Base-by-base conservation (phyloP, 1,284 basidiomycete genomes). In the Ceratobasidium papillatum region DNA sequence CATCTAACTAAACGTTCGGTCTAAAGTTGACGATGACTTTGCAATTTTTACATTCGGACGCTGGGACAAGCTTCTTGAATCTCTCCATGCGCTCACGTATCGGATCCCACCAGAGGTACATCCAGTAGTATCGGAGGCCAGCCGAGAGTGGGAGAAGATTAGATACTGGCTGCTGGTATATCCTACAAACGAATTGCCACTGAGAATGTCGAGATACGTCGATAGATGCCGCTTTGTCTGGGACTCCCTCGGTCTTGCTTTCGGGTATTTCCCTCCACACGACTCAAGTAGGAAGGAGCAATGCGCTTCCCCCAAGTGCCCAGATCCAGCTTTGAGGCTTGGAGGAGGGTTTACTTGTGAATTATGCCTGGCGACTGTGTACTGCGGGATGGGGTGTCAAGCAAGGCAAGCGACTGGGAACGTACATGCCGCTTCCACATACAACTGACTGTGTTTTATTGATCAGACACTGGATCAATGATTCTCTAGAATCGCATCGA, bases 291-390 rank as follows among this genome's bases (percentile, higher is more conserved):
- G 47, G 41, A 38, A 17, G 3, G n/a, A 9, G 2, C 41, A 12
- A 30, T 63, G 61, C 43, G 61, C 61, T 17, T 45, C 45, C 17
- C 25, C 61, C 12, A 27, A 41, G 61, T 63, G 61, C 47, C 41
- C 61, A n/a, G 38, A n/a, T 9, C 27, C 61, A 25, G 11, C n/a
- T 47, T 27, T 32, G 3, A 17, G 3, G 19, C 25, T 17, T 45
- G 11, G 41, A 4, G 3, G 4, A 19, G 56, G n/a, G 9, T 59
- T 38, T 30, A 19, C 25, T 47, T 63, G 61, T 27, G 41, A 41
- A 11, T 7, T 27, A 2, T 63, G 61, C 41, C 38, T 45, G 14
- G 22, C 25, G 17, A 32, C 61, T 17, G 7, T 22, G 12, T 63
- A 63, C 47, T 63, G 61, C 41, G 19, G 41, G 14, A 3, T 2